These are phyloP conservation scores for Bryum argenteum DNA, from an alignment of 225 moss, liverwort and hornwort genomes.

Conservation along the genomic window DNA sequence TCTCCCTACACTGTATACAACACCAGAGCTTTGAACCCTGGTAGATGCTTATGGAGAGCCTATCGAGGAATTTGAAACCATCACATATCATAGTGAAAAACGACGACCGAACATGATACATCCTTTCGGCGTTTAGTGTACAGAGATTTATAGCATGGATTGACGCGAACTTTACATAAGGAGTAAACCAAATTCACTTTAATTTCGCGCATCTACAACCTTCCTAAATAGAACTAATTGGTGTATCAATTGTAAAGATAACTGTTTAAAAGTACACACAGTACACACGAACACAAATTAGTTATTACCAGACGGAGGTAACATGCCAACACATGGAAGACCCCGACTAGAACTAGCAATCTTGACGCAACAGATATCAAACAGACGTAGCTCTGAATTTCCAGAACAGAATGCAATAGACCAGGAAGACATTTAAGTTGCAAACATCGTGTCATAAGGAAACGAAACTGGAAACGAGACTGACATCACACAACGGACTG, in stretches of 20 bases:
- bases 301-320: too few species aligned
- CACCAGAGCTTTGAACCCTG: constrained; percentile 9
- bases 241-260: too few species aligned
- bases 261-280: too few species aligned
- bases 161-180: too few species aligned
- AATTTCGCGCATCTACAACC: too few species aligned
- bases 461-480: constrained; percentile 17
- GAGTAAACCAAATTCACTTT: too few species aligned
- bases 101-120: constrained; percentile 11
- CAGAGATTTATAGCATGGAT: too few species aligned
- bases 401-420: constrained; percentile 3
- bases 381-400: constrained; percentile 10
- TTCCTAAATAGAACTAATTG: too few species aligned
- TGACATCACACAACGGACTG: constrained; percentile 3
- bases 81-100: constrained; percentile 7
- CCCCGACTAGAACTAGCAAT: background rate
- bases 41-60: constrained; percentile 10
- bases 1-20: constrained; percentile 16
- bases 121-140: background rate
- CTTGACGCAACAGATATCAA: background rate
- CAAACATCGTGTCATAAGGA: constrained; percentile 4
- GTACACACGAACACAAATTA: too few species aligned
- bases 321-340: too few species aligned
- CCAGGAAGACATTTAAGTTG: background rate
- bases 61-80: background rate